These are phyloP conservation scores for Ganoderma boninense DNA, from an alignment of 1,284 basidiomycete genomes.

Conservation along the genomic window DNA sequence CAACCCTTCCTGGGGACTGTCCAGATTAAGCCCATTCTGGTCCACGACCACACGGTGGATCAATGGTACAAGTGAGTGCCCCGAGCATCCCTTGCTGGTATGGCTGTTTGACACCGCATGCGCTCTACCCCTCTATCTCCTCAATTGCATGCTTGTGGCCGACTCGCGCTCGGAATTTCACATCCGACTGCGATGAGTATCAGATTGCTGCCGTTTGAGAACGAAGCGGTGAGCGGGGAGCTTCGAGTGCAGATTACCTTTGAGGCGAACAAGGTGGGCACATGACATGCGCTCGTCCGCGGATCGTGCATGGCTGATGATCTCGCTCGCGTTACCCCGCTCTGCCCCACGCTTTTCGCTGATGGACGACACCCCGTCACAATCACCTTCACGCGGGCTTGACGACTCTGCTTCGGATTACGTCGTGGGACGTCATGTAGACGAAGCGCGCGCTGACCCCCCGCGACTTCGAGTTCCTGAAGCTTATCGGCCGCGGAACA, in stretches of 20 bases:
- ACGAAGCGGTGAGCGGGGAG: slow-evolving; percentile 89
- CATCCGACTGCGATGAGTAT: slow-evolving; percentile 21
- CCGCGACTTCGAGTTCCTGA: slow-evolving; percentile 98
- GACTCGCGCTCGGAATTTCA: not conserved
- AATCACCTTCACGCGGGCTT: slow-evolving; percentile 6
- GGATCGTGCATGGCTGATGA: slow-evolving; percentile 28
- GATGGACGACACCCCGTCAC: slow-evolving; percentile 19
- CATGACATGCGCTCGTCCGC: slow-evolving; percentile 24
- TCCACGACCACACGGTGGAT: slow-evolving; percentile 94
- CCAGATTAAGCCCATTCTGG: slow-evolving; percentile 89
- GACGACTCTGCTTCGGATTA: not conserved
- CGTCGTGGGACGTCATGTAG: slow-evolving; percentile 47
- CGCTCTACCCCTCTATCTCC: not conserved
- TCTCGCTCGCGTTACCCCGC: slow-evolving; percentile 17
- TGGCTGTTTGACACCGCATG: not conserved
- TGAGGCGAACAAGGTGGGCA: slow-evolving; percentile 85
- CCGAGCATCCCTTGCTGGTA: not conserved
- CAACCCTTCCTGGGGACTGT: slow-evolving; percentile 93
- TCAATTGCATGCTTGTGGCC: not conserved
- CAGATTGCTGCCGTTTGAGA: slow-evolving; percentile 82
- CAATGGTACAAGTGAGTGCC: slow-evolving; percentile 92
- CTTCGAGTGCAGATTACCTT: slow-evolving; percentile 96
- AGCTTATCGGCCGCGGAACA: slow-evolving; percentile 97
- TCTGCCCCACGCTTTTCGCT: slow-evolving; percentile 15
- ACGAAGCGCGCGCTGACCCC: slow-evolving; percentile 86